A percentile compares a stretch with the other conserved stretches of the same genome.
Evolutionary conservation across 108 stramenopile genomes (phyloP).

Genomic region (Seminavis robusta): DNA sequence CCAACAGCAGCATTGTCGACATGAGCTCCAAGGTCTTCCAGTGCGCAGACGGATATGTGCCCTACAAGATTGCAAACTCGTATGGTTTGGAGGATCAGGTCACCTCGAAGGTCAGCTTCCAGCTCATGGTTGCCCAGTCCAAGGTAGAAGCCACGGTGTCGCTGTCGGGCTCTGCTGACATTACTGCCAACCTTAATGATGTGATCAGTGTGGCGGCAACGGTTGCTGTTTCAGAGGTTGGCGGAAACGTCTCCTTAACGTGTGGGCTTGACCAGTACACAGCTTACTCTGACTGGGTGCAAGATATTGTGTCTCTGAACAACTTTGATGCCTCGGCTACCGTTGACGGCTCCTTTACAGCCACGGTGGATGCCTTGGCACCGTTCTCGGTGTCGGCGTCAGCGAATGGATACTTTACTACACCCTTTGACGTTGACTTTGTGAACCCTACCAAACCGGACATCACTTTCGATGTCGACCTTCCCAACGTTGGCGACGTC

Average conservation of each 20-base stretch:
- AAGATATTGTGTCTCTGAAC: conserved; percentile 11
- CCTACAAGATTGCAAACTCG: background rate
- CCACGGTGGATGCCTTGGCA: background rate
- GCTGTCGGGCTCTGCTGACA: conserved; percentile 6
- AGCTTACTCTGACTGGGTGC: conserved; percentile 3
- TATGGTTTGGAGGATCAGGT: conserved; percentile 13
- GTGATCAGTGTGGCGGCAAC: conserved; percentile 15
- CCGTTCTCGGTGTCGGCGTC: conserved; percentile 7
- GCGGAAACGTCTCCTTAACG: conserved; percentile 4
- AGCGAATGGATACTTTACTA: conserved; percentile 7
- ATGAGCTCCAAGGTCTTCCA: background rate
- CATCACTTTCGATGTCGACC: conserved; percentile 16
- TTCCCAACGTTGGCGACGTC: conserved; percentile 30
- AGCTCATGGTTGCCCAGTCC: conserved; percentile 14
- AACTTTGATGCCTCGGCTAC: conserved; percentile 14
- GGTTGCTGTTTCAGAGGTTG: conserved; percentile 3
- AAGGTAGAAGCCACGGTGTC: too few species aligned
- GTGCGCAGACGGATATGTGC: background rate
- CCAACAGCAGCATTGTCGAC: background rate
- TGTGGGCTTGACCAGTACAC: conserved; percentile 6
- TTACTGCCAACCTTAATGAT: conserved; percentile 19
- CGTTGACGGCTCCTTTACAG: conserved; percentile 23
- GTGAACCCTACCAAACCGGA: background rate
- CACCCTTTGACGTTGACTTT: conserved; percentile 13
- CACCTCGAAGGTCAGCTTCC: conserved; percentile 13